These are phyloP conservation scores for Ganoderma resinaceum DNA, from an alignment of 1,284 basidiomycete species.

Conservation along the genomic window DNA sequence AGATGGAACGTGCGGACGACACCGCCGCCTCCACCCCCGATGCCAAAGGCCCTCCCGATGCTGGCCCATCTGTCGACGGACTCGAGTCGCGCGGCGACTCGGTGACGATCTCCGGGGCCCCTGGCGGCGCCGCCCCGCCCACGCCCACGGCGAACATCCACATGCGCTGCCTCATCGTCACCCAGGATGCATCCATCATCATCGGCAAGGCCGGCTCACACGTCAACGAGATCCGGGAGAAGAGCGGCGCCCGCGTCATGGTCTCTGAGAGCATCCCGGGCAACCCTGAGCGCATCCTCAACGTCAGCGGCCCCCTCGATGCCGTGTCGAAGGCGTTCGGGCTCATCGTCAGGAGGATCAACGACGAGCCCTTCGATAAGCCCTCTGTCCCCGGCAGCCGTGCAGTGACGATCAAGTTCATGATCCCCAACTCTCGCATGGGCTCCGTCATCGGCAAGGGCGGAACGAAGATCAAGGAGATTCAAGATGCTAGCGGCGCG, in stretches of 20 bases:
- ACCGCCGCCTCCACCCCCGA: conserved; percentile 65
- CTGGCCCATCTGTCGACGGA: conserved; percentile 33
- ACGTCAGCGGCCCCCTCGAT: conserved; percentile 96
- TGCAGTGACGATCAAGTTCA: conserved; percentile 99
- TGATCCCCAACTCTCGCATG: conserved; percentile 99
- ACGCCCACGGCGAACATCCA: conserved; percentile 81
- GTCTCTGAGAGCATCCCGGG: conserved; percentile 97
- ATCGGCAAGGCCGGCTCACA: conserved; percentile 97
- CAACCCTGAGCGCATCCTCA: conserved; percentile 97
- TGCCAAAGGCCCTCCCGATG: conserved; percentile 38
- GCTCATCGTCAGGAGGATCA: conserved; percentile 97
- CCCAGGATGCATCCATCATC: conserved; percentile 99
- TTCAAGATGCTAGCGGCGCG: conserved; percentile 98
- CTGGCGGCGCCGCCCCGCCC: conserved; percentile 42
- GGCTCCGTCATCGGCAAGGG: conserved; percentile 98
- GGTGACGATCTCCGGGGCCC: conserved; percentile 50
- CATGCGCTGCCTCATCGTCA: conserved; percentile 97
- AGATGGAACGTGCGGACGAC: conserved; percentile 65
- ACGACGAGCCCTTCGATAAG: conserved; percentile 98
- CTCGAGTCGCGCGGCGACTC: conserved; percentile 41
- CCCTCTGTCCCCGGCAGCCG: conserved; percentile 97
- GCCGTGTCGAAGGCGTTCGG: conserved; percentile 99
- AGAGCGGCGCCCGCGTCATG: conserved; percentile 94
- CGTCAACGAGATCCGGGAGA: conserved; percentile 98
- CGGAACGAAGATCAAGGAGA: conserved; percentile 99